A percentile compares a stretch with the other conserved stretches of the same genome.
Conservation (phyloP, 192 early-diverging fungal genomes). For the Coemansia sp. region DNA sequence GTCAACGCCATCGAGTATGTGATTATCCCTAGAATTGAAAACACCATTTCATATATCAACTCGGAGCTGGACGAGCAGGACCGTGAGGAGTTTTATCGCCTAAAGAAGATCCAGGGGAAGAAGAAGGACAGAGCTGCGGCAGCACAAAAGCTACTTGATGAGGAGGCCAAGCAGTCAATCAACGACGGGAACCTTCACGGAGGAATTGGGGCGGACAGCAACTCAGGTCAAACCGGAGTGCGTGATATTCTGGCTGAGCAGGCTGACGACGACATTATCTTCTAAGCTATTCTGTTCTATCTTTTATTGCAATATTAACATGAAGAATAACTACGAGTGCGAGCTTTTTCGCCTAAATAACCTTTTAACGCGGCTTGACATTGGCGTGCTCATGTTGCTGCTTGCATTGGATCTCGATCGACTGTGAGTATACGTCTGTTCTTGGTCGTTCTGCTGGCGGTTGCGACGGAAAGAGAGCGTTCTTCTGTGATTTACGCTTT, state of each 20-base stretch:
- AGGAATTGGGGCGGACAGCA: background rate
- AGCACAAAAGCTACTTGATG: slow-evolving; percentile 37
- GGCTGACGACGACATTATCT: slow-evolving; percentile 59
- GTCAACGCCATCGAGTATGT: slow-evolving; percentile 99
- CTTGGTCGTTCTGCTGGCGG: slow-evolving; percentile 1
- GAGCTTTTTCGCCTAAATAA: slow-evolving; percentile 34
- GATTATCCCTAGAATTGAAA: slow-evolving; percentile 97
- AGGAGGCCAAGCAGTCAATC: slow-evolving; percentile 11
- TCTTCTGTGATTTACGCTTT: too few relatives aligned
- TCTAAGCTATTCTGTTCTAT: slow-evolving; percentile 28
- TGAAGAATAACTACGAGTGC: slow-evolving; percentile 2
- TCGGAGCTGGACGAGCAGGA: slow-evolving; percentile 98
- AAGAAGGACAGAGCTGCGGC: slow-evolving; percentile 84
- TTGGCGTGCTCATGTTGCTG: slow-evolving; percentile 4
- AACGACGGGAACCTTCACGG: slow-evolving; percentile 8
- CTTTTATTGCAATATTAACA: background rate
- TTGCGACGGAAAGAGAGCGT: too few relatives aligned
- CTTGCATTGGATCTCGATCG: background rate
- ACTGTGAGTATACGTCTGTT: background rate
- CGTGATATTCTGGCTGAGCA: slow-evolving; percentile 51
- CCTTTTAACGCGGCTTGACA: slow-evolving; percentile 12
- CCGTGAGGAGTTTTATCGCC: slow-evolving; percentile 96
- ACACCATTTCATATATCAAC: slow-evolving; percentile 95
- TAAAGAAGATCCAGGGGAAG: slow-evolving; percentile 98
- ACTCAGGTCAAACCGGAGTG: background rate